These are phyloP conservation scores for Sporothrix pallida DNA, from an alignment of 2,329 filamentous ascomycete genomes.

Conservation along the genomic window DNA sequence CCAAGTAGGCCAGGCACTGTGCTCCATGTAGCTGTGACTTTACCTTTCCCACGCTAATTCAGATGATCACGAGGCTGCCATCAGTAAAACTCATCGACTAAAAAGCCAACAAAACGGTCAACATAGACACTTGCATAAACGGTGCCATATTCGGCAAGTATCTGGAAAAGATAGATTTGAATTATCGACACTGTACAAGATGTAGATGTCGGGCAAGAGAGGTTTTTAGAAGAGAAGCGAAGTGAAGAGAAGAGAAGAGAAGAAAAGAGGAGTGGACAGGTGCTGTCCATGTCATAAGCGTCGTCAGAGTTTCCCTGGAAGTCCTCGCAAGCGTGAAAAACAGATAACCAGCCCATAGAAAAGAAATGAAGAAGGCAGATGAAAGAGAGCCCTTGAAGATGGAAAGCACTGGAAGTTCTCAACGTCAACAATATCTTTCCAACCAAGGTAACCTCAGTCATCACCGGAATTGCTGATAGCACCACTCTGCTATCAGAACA, in stretches of 20 bases:
- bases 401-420: neutral
- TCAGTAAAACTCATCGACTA: neutral
- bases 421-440: neutral
- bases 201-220: no score
- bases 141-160: no score
- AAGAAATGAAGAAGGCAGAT: no score
- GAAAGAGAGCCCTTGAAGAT: neutral
- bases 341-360: neutral
- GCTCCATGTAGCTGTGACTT: no score
- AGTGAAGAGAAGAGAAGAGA: neutral
- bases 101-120: no score
- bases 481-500: slow-evolving; percentile 13
- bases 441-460: neutral
- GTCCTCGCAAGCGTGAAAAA: neutral
- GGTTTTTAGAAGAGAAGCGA: neutral
- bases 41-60: no score
- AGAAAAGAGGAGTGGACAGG: neutral
- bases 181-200: neutral
- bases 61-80: neutral
- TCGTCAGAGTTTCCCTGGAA: neutral
- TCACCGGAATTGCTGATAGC: neutral
- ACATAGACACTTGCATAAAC: no score
- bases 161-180: no score
- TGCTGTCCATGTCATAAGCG: neutral
- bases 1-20: no score